A percentile compares a stretch with the other conserved stretches of the same genome.
Evolutionary conservation across 371 early-diverging fungal species (phyloP).

Genomic region (Encephalitozoon cuniculi): DNA sequence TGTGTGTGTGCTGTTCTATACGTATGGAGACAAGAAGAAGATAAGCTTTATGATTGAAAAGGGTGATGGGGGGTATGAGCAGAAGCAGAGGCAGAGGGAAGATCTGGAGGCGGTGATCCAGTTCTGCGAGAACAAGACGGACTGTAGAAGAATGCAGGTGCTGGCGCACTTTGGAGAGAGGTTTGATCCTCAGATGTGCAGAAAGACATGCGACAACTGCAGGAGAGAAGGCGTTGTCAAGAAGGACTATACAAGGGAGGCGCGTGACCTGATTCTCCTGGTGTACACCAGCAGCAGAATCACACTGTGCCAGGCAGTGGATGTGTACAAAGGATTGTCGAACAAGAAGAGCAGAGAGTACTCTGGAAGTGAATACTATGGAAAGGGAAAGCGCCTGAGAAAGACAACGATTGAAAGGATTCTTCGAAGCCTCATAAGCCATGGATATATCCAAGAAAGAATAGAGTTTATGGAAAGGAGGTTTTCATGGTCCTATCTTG

Average conservation of each 20-base stretch:
- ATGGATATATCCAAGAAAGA: slow-evolving; percentile 48
- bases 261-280: slow-evolving; percentile 33
- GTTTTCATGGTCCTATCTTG: slow-evolving; percentile 50
- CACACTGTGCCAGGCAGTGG: slow-evolving; percentile 68
- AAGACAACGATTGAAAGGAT: slow-evolving; percentile 44
- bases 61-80: slow-evolving; percentile 63
- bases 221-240: slow-evolving; percentile 6
- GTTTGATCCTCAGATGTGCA: slow-evolving; percentile 68
- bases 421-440: slow-evolving; percentile 38
- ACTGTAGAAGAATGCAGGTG: slow-evolving; percentile 81
- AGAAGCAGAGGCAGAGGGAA: slow-evolving; percentile 68
- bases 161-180: slow-evolving; percentile 85
- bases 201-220: slow-evolving; percentile 86
- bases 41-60: slow-evolving; percentile 69
- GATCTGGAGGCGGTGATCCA: slow-evolving; percentile 77
- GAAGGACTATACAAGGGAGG: slow-evolving; percentile 47
- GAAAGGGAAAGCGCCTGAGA: slow-evolving; percentile 63
- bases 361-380: slow-evolving; percentile 63
- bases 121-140: slow-evolving; percentile 81
- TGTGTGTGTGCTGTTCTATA: slow-evolving; percentile 76
- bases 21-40: slow-evolving; percentile 69
- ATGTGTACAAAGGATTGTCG: slow-evolving; percentile 70
- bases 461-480: slow-evolving; percentile 41
- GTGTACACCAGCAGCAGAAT: slow-evolving; percentile 61
- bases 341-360: slow-evolving; percentile 62